Evolutionary conservation across 495 filamentous ascomycete species (phyloP), one percentile per base, ranked within the genome.

Genomic region (Lasiosphaeria miniovina): DNA sequence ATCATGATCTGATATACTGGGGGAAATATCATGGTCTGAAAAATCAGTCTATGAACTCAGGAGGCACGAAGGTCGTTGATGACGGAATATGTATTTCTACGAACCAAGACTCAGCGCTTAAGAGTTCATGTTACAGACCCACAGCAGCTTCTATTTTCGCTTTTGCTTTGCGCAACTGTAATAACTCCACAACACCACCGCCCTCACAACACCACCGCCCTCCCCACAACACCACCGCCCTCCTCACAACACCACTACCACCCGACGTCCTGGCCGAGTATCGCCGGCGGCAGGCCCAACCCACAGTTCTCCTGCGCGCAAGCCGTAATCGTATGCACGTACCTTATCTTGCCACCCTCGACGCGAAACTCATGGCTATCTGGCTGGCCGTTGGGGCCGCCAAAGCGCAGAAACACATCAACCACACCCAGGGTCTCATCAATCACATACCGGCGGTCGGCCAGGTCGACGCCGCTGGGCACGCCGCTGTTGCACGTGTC

Each of bases 321-420:
- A 17, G 71, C 69, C 6, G 74, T 76, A 45, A 76, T 61, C 5
- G 77, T 80, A 63, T 79, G 76, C 24, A 79, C 72, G 61, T 69
- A 79, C 52, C 73, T 71, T 36, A 80, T 62, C 72, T 72, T 75
- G 9, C 77, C 76, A 7, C 73, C 69, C 65, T 80, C 76, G 14
- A 80, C 71, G 40, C 76, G 66, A 63, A 80, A 80, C 62, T 77
- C 73, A 64, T 80, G 78, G 52, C 75, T 78, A 57, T 80, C 77
- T 4, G 76, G 76, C 64, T 72, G 64, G 62, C 71, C 24, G 43
- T 68, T 69, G 52, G 66, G 70, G 56, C 36, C n/a, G 11, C 71
- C 74, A 58, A 80, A 79, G 52, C 71, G 69, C 58, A 77, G 66
- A 52, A 77, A 73, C n/a, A 79, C 64, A 36, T 76, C 74, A 4